These are phyloP conservation scores for Rhizopogon salebrosus DNA, from an alignment of 768 basidiomycete species.

Conservation along the genomic window DNA sequence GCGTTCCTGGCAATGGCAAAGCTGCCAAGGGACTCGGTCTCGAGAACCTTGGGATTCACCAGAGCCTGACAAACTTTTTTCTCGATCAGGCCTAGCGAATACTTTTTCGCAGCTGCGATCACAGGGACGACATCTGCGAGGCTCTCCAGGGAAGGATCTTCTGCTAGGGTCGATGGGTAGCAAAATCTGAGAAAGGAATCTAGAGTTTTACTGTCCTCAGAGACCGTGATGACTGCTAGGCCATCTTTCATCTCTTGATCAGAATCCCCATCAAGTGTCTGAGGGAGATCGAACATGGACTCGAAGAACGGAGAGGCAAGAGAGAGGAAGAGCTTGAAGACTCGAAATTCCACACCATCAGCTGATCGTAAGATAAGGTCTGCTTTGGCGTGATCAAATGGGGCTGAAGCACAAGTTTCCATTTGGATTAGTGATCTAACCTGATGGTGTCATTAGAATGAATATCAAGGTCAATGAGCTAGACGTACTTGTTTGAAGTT, in stretches of 20 bases:
- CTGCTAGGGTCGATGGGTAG: slow-evolving; percentile 18
- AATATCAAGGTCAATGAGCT: not conserved
- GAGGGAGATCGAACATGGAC: slow-evolving; percentile 25
- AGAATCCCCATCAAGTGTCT: slow-evolving; percentile 10
- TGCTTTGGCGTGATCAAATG: slow-evolving; percentile 18
- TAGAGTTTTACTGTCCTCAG: slow-evolving; percentile 17
- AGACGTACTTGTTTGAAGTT: not conserved
- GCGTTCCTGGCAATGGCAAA: slow-evolving; percentile 28
- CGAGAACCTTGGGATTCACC: slow-evolving; percentile 9
- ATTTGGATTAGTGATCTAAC: not conserved
- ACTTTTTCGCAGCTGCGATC: slow-evolving; percentile 13
- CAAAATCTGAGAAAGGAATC: slow-evolving; percentile 23
- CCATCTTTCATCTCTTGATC: slow-evolving; percentile 12
- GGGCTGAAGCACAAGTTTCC: slow-evolving; percentile 5
- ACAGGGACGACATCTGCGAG: slow-evolving; percentile 5
- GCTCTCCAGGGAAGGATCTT: slow-evolving; percentile 12
- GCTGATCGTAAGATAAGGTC: slow-evolving; percentile 22
- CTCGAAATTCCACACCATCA: slow-evolving; percentile 24
- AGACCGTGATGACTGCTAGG: slow-evolving; percentile 15
- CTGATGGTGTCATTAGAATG: not conserved
- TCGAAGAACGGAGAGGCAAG: slow-evolving; percentile 31
- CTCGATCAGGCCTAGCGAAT: slow-evolving; percentile 12
- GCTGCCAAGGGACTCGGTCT: slow-evolving; percentile 20
- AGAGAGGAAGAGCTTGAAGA: slow-evolving; percentile 28
- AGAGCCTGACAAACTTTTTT: slow-evolving; percentile 16